phyloP scores from a whole-genome alignment of 2,329 filamentous ascomycete genomes.

The Laburnicola sp. region DNA sequence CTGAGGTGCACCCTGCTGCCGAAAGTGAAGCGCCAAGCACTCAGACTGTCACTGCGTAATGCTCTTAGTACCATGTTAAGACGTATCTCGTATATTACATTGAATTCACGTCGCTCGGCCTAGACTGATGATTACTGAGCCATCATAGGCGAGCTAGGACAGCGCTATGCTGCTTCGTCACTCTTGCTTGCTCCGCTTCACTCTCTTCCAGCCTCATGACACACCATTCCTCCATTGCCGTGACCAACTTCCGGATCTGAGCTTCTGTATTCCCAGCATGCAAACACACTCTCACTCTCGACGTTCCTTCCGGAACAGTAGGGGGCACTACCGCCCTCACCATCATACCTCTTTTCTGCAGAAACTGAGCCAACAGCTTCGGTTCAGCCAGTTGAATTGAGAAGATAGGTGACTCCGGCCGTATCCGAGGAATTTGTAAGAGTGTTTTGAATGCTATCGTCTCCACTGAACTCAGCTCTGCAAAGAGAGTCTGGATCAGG shows the following conservation, averaged over 20 bases:
- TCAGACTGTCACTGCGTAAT: slow-evolving; percentile 9
- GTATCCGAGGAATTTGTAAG: slow-evolving; percentile 29
- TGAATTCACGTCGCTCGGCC: not conserved
- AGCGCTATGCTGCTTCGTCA: not conserved
- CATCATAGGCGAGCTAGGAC: not conserved
- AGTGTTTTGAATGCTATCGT: slow-evolving; percentile 11
- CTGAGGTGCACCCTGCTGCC: slow-evolving; percentile 16
- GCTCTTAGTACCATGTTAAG: not conserved
- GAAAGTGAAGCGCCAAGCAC: slow-evolving; percentile 11
- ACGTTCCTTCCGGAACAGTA: slow-evolving; percentile 46
- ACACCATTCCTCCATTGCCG: slow-evolving; percentile 39
- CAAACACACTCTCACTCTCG: slow-evolving; percentile 47
- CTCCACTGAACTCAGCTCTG: slow-evolving; percentile 19
- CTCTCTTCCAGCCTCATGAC: not conserved
- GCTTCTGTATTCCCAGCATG: slow-evolving; percentile 48
- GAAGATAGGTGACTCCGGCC: slow-evolving; percentile 39
- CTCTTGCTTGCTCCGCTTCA: not conserved
- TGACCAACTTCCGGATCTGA: slow-evolving; percentile 40
- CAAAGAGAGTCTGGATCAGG: slow-evolving; percentile 28
- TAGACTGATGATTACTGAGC: not conserved
- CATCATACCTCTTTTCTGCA: slow-evolving; percentile 38
- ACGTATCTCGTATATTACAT: not conserved
- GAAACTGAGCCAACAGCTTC: slow-evolving; percentile 29
- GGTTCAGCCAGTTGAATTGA: slow-evolving; percentile 36
- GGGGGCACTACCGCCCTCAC: slow-evolving; percentile 46